phyloP scores from a whole-genome alignment of 1,284 basidiomycete genomes.

The Malassezia japonica region DNA sequence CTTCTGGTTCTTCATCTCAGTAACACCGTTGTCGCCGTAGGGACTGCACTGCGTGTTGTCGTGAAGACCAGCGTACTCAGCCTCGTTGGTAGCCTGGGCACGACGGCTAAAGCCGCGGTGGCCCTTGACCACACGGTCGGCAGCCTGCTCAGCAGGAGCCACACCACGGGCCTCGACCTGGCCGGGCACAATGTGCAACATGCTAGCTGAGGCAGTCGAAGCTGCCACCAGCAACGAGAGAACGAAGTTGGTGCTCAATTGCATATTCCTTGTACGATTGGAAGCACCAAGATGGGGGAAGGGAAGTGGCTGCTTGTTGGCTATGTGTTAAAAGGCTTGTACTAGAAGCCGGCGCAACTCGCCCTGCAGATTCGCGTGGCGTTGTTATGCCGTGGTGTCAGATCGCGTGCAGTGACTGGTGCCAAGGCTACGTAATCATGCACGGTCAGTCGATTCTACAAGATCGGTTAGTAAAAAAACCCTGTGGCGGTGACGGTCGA shows the following conservation, averaged over 20 bases:
- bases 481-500: not conserved
- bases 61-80: conserved; percentile 21
- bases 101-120: not conserved
- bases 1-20: not conserved
- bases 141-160: not conserved
- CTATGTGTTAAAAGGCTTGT: not conserved
- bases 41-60: not conserved
- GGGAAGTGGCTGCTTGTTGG: not conserved
- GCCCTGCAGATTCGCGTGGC: not conserved
- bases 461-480: not conserved
- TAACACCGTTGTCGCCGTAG: conserved; percentile 9
- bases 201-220: not conserved
- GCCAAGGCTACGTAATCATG: too few relatives aligned
- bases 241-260: not conserved
- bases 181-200: not conserved
- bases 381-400: not conserved
- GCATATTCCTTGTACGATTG: not conserved
- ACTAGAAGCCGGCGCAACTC: too few relatives aligned
- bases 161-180: not conserved
- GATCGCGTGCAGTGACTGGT: too few relatives aligned
- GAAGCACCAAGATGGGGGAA: not conserved
- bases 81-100: conserved; percentile 19
- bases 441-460: too few relatives aligned
- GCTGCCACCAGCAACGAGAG: not conserved
- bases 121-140: not conserved